phyloP scores from a whole-genome alignment of 2,329 filamentous ascomycete genomes.

The Ampelomyces quisqualis region DNA sequence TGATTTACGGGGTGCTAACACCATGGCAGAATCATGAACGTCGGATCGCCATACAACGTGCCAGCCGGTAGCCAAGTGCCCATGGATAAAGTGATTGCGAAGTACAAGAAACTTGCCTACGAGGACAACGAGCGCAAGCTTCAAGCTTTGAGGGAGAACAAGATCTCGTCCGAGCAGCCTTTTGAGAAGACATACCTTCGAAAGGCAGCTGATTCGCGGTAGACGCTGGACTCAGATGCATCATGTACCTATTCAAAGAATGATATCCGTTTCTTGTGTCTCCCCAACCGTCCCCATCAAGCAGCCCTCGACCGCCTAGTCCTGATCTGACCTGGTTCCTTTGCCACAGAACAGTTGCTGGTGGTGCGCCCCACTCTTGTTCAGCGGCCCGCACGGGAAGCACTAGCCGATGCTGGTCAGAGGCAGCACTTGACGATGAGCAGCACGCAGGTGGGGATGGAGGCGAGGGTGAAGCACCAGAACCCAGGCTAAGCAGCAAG shows the following conservation, averaged over 20 bases:
- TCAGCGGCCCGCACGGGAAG: too few relatives aligned
- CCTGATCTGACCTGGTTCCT: too few relatives aligned
- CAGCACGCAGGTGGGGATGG: background rate
- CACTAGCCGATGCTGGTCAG: too few relatives aligned
- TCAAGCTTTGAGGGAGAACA: slow-evolving; percentile 39
- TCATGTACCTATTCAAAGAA: slow-evolving; percentile 25
- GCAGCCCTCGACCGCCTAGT: background rate
- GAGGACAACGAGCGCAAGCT: slow-evolving; percentile 60
- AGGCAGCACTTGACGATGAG: background rate
- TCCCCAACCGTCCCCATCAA: background rate
- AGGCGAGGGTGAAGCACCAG: too few relatives aligned
- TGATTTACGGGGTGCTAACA: too few relatives aligned
- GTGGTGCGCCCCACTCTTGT: slow-evolving; percentile 15
- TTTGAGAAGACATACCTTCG: slow-evolving; percentile 21
- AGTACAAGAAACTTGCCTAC: slow-evolving; percentile 61
- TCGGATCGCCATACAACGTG: slow-evolving; percentile 64
- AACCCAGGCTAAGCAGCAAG: too few relatives aligned
- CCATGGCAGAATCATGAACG: slow-evolving; percentile 59
- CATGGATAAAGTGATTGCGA: slow-evolving; percentile 60
- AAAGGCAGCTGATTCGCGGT: slow-evolving; percentile 23
- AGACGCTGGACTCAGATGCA: slow-evolving; percentile 1
- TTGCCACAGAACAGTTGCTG: slow-evolving; percentile 13
- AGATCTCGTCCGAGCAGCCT: slow-evolving; percentile 40
- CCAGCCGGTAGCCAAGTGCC: slow-evolving; percentile 61
- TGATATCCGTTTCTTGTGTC: slow-evolving; percentile 23